Percentiles rank a stretch among this genome's conserved stretches.
Evolutionary conservation across 2,329 filamentous ascomycete species (phyloP).

Genomic region (Cercospora zeae-maydis): DNA sequence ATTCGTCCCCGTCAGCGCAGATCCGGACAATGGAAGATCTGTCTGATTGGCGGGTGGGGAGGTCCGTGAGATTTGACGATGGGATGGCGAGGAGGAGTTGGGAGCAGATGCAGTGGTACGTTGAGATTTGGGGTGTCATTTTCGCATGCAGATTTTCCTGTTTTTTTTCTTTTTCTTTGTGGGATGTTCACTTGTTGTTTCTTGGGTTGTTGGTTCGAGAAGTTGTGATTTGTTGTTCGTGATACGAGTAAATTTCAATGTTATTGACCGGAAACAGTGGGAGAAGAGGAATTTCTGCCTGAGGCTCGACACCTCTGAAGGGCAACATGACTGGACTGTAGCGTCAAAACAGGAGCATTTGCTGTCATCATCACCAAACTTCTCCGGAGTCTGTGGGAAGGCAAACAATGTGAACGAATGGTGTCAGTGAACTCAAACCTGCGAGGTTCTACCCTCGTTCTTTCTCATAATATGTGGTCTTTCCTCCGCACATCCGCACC

Average conservation of each 20-base stretch:
- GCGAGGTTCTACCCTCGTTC: not conserved
- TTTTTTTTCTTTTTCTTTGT: not conserved
- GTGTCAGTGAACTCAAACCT: not conserved
- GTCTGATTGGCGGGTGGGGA: constrained; percentile 55
- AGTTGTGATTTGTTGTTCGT: too few relatives aligned
- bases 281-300: not conserved
- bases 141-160: not conserved
- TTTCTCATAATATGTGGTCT: not conserved
- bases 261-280: not conserved
- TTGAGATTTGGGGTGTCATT: constrained; percentile 27
- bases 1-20: constrained; percentile 15
- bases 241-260: not conserved
- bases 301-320: not conserved
- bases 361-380: too few relatives aligned
- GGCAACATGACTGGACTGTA: not conserved
- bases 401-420: too few relatives aligned
- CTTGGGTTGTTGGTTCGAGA: not conserved
- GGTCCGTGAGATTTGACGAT: constrained; percentile 46
- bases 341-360: too few relatives aligned
- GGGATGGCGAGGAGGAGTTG: constrained; percentile 61
- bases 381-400: too few relatives aligned
- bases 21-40: constrained; percentile 57
- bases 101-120: constrained; percentile 64
- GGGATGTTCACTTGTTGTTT: not conserved
- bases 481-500: not conserved